Evolutionary conservation across 768 basidiomycete species (phyloP).

Genomic region (Lentinula guzmanii): DNA sequence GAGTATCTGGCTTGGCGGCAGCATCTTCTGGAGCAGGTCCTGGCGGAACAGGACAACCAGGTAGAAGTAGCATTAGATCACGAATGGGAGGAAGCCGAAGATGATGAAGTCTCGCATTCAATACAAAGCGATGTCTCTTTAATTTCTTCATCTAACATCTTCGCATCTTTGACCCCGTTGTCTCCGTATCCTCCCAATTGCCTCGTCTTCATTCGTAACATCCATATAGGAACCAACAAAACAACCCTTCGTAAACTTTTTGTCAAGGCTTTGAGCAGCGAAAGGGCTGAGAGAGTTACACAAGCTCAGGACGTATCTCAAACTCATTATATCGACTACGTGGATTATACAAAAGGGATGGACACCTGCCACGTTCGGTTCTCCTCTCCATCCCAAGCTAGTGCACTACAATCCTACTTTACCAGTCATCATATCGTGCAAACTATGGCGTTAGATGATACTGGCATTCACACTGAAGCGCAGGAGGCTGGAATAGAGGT

Average conservation of each 20-base stretch:
- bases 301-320: conserved; percentile 1
- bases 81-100: not conserved
- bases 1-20: conserved; percentile 67
- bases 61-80: conserved; percentile 18
- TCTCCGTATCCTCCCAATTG: conserved; percentile 45
- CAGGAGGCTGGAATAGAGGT: conserved; percentile 25
- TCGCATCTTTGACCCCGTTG: not conserved
- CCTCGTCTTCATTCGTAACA: conserved; percentile 63
- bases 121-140: not conserved
- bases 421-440: conserved; percentile 30
- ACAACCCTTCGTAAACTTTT: conserved; percentile 67
- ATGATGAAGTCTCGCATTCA: not conserved
- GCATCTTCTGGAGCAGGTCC: conserved; percentile 42
- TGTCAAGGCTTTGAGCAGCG: conserved; percentile 27
- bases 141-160: not conserved
- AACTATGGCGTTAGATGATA: conserved; percentile 47
- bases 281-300: not conserved
- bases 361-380: conserved; percentile 72
- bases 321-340: conserved; percentile 43
- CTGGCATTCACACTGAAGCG: conserved; percentile 23
- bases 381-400: conserved; percentile 41
- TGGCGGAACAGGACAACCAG: conserved; percentile 11
- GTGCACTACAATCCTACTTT: conserved; percentile 41
- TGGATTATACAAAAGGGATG: conserved; percentile 76
- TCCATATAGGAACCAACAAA: conserved; percentile 76